Evolutionary conservation across 2,329 filamentous ascomycete species (phyloP).

Genomic region (Hypoxylon sp.): DNA sequence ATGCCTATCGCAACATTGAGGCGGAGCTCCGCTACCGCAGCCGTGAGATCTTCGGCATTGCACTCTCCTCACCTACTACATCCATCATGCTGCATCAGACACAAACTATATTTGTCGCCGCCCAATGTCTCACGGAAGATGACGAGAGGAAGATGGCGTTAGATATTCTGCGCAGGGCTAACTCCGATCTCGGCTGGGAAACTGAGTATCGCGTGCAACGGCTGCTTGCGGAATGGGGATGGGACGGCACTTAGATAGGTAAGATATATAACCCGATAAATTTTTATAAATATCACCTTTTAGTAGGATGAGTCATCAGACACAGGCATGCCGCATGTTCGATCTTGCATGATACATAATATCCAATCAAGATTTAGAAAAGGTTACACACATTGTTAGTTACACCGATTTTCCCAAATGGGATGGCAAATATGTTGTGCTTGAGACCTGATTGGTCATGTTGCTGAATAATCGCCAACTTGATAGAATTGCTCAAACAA

Average conservation of each 20-base stretch:
- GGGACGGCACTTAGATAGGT: neutral
- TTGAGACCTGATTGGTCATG: neutral
- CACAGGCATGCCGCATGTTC: no score
- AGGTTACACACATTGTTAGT: neutral
- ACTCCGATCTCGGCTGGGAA: constrained; percentile 3
- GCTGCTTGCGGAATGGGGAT: constrained; percentile 4
- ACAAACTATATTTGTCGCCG: neutral
- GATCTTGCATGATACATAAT: neutral
- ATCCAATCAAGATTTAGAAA: neutral
- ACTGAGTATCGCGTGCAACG: constrained; percentile 1
- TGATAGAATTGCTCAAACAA: neutral
- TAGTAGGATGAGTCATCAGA: no score
- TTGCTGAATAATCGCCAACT: neutral
- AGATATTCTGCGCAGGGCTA: constrained; percentile 2
- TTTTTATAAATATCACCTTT: no score
- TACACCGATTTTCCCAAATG: neutral
- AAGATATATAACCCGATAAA: no score
- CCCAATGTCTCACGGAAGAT: neutral
- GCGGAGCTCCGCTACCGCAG: constrained; percentile 5
- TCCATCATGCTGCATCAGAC: constrained; percentile 4
- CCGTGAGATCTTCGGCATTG: constrained; percentile 3
- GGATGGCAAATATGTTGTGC: neutral
- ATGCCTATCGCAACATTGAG: constrained; percentile 1
- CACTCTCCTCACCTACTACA: neutral
- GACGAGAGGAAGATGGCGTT: constrained; percentile 2